phyloP scores from a whole-genome alignment of 495 filamentous ascomycete genomes.

The Chlorociboria aeruginascens region DNA sequence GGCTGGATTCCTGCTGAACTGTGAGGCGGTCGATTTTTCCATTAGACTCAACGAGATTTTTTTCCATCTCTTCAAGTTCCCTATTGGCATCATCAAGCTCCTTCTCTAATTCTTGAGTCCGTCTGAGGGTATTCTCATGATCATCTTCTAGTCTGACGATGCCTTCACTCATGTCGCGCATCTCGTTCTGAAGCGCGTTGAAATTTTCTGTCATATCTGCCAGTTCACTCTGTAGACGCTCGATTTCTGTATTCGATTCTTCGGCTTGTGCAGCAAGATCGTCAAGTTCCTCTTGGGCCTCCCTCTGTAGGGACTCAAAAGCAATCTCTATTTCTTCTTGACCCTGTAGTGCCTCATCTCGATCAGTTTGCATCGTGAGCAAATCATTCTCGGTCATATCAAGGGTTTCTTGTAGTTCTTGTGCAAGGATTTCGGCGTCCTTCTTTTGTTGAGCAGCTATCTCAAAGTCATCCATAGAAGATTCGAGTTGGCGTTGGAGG shows the following conservation, averaged over 20 bases:
- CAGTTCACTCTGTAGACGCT: slow-evolving; percentile 56
- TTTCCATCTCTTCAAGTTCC: slow-evolving; percentile 67
- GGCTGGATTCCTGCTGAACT: slow-evolving; percentile 84
- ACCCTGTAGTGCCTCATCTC: slow-evolving; percentile 70
- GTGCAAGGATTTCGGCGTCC: slow-evolving; percentile 44
- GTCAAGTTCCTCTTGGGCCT: slow-evolving; percentile 76
- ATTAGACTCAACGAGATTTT: slow-evolving; percentile 64
- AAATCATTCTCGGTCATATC: slow-evolving; percentile 69
- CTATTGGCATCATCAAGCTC: slow-evolving; percentile 63
- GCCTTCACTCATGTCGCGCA: slow-evolving; percentile 78
- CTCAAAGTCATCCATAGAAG: slow-evolving; percentile 54
- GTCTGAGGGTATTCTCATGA: slow-evolving; percentile 47
- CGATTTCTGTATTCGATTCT: slow-evolving; percentile 57
- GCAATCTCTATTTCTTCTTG: slow-evolving; percentile 71
- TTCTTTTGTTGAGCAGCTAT: slow-evolving; percentile 43
- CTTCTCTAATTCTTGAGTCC: slow-evolving; percentile 60
- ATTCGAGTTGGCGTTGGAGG: slow-evolving; percentile 61
- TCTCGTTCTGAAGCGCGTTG: slow-evolving; percentile 73
- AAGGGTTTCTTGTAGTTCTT: slow-evolving; percentile 62
- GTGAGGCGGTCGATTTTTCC: slow-evolving; percentile 74
- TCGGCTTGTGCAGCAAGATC: slow-evolving; percentile 70
- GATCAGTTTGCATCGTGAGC: slow-evolving; percentile 68
- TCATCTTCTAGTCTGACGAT: slow-evolving; percentile 81
- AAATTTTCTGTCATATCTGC: slow-evolving; percentile 70
- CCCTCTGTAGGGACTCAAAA: slow-evolving; percentile 63